Evolutionary conservation across 1,139 yeast species (phyloP).

Genomic region (Candida freyschussii): DNA sequence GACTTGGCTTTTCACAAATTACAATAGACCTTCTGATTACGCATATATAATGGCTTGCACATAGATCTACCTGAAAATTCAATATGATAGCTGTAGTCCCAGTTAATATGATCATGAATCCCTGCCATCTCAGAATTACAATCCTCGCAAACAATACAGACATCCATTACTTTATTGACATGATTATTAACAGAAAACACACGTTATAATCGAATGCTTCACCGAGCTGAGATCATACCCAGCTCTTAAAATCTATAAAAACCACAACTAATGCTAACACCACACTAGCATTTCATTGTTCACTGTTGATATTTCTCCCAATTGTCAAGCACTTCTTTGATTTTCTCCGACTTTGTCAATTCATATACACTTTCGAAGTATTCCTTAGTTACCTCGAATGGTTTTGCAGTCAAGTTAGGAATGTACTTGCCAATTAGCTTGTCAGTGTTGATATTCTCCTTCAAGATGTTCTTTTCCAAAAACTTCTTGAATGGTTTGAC

Average conservation of each 20-base stretch:
- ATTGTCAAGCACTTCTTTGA: constrained; percentile 83
- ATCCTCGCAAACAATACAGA: not conserved
- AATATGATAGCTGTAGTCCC: too few relatives aligned
- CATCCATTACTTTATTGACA: not conserved
- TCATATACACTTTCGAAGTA: constrained; percentile 94
- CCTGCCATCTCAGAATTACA: too few relatives aligned
- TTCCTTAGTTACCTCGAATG: constrained; percentile 92
- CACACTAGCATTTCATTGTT: constrained; percentile 18
- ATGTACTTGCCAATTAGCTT: constrained; percentile 91
- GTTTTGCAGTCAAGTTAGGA: constrained; percentile 98
- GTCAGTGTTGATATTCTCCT: constrained; percentile 91
- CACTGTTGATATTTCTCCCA: constrained; percentile 72
- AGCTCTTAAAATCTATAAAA: too few relatives aligned
- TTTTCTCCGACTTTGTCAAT: constrained; percentile 86
- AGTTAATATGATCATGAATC: too few relatives aligned
- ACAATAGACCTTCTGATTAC: constrained; percentile 3
- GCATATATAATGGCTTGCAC: too few relatives aligned
- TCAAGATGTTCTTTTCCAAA: constrained; percentile 91
- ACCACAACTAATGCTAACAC: constrained; percentile 18
- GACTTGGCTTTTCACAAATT: constrained; percentile 43
- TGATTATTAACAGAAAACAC: not conserved
- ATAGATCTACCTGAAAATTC: too few relatives aligned
- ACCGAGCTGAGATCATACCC: too few relatives aligned
- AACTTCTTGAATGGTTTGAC: constrained; percentile 98
- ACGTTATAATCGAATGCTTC: too few relatives aligned